Conservation (phyloP, 257 asterid genomes). For the Capsicum rhomboideum region DNA sequence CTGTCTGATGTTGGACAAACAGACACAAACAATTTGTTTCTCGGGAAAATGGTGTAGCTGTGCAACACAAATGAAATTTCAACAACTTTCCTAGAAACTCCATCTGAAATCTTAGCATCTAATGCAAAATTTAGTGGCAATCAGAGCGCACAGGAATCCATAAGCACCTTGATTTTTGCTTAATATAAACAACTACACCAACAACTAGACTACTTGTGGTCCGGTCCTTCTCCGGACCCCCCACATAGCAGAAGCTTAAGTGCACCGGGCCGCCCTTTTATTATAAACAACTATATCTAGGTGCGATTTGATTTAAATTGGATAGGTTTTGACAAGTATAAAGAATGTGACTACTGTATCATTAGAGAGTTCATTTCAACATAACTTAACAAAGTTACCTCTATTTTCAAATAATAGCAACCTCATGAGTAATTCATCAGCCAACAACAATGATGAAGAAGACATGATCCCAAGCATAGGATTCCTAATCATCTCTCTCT, state of each 20-base stretch:
- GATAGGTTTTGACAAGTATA: background rate
- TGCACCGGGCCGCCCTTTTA: too few relatives aligned
- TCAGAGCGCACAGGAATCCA: background rate
- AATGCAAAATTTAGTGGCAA: background rate
- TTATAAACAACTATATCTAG: too few relatives aligned
- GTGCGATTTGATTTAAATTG: background rate
- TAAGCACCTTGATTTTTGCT: background rate
- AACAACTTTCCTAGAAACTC: background rate
- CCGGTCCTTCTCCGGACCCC: too few relatives aligned
- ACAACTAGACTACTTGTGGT: too few relatives aligned
- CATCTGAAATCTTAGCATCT: background rate
- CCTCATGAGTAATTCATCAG: slow-evolving; percentile 76
- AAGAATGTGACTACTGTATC: background rate
- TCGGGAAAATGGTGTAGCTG: background rate
- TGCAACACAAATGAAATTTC: background rate
- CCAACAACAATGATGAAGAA: slow-evolving; percentile 42
- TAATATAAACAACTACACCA: background rate
- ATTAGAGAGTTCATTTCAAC: background rate
- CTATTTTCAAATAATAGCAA: slow-evolving; percentile 76
- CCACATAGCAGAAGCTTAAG: too few relatives aligned
- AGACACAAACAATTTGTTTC: background rate
- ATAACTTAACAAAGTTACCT: slow-evolving; percentile 31
- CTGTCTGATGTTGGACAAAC: background rate
- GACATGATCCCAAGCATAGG: slow-evolving; percentile 51
- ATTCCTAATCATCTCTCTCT: slow-evolving; percentile 56